Percentiles rank a stretch among this genome's conserved stretches.
Conservation (phyloP, 345 rosid genomes). For the Bruguiera parviflora region DNA sequence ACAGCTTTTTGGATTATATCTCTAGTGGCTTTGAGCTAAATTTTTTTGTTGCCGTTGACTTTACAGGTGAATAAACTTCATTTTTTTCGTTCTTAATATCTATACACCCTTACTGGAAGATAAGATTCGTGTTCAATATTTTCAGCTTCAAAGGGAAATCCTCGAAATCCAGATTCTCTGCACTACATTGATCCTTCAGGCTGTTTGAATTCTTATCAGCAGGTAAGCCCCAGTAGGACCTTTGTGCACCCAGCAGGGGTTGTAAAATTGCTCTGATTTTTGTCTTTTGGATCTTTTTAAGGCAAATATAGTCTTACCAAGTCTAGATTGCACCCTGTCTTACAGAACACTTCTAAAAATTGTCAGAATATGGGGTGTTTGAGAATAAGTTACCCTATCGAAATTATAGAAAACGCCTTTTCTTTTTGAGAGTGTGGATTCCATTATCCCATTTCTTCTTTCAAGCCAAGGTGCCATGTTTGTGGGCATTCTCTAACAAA, state of each 20-base stretch:
- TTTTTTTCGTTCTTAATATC: neutral
- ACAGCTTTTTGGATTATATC: slow-evolving; percentile 79
- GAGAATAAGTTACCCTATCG: too few relatives aligned
- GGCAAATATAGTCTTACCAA: too few relatives aligned
- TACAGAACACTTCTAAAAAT: too few relatives aligned
- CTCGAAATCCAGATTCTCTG: slow-evolving; percentile 58
- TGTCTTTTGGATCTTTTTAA: too few relatives aligned
- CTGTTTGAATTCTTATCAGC: slow-evolving; percentile 73
- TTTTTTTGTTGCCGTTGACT: slow-evolving; percentile 92
- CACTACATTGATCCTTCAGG: slow-evolving; percentile 85
- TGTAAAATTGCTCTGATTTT: neutral
- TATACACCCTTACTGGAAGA: neutral
- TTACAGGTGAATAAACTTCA: slow-evolving; percentile 54
- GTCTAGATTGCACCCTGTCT: too few relatives aligned
- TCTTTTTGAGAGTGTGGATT: too few relatives aligned
- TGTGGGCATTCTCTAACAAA: too few relatives aligned
- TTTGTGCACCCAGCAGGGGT: neutral
- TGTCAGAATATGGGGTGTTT: too few relatives aligned
- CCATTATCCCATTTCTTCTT: neutral
- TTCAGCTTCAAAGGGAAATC: slow-evolving; percentile 89
- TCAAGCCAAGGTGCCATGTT: neutral
- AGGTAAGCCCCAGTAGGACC: slow-evolving; percentile 28
- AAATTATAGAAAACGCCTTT: too few relatives aligned
- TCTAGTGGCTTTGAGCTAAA: slow-evolving; percentile 79
- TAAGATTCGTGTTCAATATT: slow-evolving; percentile 6